A percentile compares a stretch with the other conserved stretches of the same genome.
These are phyloP conservation scores for Schizochytrium sp. DNA, from an alignment of 108 stramenopile genomes.

Conservation along the genomic window DNA sequence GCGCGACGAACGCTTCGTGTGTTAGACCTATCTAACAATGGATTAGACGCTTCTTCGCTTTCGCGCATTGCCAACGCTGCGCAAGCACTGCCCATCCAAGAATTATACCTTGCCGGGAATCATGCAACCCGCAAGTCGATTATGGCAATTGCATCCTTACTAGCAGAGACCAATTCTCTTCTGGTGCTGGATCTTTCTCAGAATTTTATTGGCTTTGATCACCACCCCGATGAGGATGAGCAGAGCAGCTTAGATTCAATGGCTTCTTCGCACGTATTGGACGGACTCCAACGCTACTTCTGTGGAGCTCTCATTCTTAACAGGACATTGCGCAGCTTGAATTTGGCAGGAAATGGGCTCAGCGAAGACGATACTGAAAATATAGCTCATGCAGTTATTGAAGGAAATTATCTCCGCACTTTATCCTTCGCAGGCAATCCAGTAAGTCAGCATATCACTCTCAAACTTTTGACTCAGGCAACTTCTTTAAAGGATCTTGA, in stretches of 20 bases:
- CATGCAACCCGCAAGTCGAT: background rate
- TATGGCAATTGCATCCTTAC: background rate
- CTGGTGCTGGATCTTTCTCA: background rate
- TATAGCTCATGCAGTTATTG: background rate
- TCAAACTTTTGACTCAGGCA: background rate
- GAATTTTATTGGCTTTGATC: background rate
- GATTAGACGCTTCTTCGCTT: background rate
- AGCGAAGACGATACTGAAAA: background rate
- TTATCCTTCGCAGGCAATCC: background rate
- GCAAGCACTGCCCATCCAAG: slow-evolving; percentile 12
- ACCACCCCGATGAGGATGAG: background rate
- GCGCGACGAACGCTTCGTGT: background rate
- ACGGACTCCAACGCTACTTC: background rate
- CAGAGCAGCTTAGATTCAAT: background rate
- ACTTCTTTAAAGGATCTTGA: slow-evolving; percentile 7
- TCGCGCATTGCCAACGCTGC: background rate
- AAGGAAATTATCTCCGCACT: background rate
- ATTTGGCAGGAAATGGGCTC: background rate
- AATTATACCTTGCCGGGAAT: background rate
- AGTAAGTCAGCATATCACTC: background rate
- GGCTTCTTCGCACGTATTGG: background rate
- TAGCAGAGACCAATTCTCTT: background rate
- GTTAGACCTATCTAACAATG: slow-evolving; percentile 28
- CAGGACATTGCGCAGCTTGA: background rate
- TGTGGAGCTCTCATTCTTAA: background rate